These are phyloP conservation scores for Aphanocladium album DNA, from an alignment of 2,329 filamentous ascomycete species.

Conservation along the genomic window DNA sequence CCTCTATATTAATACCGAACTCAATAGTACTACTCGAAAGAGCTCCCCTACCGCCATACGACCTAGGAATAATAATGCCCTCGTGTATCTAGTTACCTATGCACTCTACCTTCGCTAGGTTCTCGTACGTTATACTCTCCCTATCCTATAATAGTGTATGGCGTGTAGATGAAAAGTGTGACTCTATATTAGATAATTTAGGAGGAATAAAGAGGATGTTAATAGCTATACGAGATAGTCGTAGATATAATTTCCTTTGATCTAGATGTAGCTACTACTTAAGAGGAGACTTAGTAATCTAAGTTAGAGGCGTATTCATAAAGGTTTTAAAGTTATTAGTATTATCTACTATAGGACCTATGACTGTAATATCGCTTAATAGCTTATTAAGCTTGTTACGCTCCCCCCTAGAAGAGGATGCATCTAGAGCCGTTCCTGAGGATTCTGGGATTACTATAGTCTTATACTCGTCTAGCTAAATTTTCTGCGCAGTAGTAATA, in stretches of 20 bases:
- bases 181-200: not conserved
- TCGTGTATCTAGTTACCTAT: not conserved
- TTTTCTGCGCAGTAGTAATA: slow-evolving; percentile 2
- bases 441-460: slow-evolving; percentile 2
- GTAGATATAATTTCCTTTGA: not conserved
- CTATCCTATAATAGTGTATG: not conserved
- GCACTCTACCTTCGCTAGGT: not conserved
- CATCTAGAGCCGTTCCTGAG: not conserved
- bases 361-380: slow-evolving; percentile 5
- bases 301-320: not conserved
- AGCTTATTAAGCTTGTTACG: not conserved
- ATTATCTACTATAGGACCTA: slow-evolving; percentile 5
- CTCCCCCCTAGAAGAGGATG: not conserved
- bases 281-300: slow-evolving; percentile 2
- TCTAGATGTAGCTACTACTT: slow-evolving; percentile 1
- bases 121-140: not conserved
- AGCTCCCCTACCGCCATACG: not conserved
- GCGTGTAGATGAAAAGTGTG: not conserved
- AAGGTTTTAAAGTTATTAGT: not conserved
- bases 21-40: not conserved
- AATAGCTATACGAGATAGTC: not conserved
- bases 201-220: slow-evolving; percentile 2
- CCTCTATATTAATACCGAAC: not conserved
- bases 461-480: not conserved
- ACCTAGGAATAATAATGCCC: not conserved